phyloP scores from a whole-genome alignment of 768 basidiomycete genomes.

The Mycena rosella region DNA sequence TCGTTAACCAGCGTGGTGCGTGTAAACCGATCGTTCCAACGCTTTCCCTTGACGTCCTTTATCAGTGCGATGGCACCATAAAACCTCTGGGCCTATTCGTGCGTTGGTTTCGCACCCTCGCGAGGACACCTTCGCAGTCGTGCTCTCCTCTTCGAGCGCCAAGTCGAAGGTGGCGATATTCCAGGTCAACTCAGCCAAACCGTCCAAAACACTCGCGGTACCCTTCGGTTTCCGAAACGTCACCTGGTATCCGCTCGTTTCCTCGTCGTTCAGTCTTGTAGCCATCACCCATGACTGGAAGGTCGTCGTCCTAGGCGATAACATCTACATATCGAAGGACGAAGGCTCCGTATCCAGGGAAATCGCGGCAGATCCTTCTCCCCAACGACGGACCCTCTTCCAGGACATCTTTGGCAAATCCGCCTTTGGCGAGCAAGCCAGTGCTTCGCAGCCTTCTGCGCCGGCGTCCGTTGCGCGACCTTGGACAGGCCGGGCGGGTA shows the following conservation, averaged over 20 bases:
- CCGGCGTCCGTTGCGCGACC: slow-evolving; percentile 28
- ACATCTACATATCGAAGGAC: slow-evolving; percentile 54
- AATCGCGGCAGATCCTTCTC: slow-evolving; percentile 45
- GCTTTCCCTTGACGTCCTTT: slow-evolving; percentile 5
- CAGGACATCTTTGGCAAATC: slow-evolving; percentile 92
- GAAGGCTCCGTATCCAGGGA: slow-evolving; percentile 58
- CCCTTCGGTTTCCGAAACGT: slow-evolving; percentile 76
- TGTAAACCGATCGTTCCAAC: slow-evolving; percentile 23
- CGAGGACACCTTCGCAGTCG: slow-evolving; percentile 70
- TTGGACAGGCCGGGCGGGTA: slow-evolving; percentile 54
- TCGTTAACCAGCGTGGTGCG: slow-evolving; percentile 73
- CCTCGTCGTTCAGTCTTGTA: slow-evolving; percentile 66
- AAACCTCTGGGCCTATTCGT: slow-evolving; percentile 51
- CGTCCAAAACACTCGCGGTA: slow-evolving; percentile 57
- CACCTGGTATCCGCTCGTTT: slow-evolving; percentile 49
- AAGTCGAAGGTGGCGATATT: slow-evolving; percentile 65
- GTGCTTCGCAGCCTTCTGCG: slow-evolving; percentile 34
- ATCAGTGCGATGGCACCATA: slow-evolving; percentile 73
- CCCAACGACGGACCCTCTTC: slow-evolving; percentile 72
- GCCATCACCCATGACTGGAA: slow-evolving; percentile 78
- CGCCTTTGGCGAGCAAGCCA: slow-evolving; percentile 61
- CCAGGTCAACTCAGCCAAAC: slow-evolving; percentile 56
- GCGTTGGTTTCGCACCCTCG: slow-evolving; percentile 67
- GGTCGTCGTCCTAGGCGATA: slow-evolving; percentile 78
- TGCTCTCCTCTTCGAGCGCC: slow-evolving; percentile 52